A percentile compares a stretch with the other conserved stretches of the same genome.
Evolutionary conservation across 176 grass and related monocot species (phyloP).

Genomic region (Musa troglodytarum): DNA sequence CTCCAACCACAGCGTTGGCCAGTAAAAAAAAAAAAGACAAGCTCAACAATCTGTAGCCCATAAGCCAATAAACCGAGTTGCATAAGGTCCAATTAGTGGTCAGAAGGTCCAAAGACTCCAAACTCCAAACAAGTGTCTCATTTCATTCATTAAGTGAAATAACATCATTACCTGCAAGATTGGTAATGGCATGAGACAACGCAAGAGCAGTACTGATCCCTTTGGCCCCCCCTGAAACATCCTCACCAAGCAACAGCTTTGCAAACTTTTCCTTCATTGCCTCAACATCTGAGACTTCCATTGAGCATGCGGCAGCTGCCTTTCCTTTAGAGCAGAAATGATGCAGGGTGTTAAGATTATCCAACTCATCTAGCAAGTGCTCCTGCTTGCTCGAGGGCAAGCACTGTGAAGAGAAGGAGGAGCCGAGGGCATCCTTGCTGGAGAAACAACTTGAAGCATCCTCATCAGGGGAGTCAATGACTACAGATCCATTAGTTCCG

Average conservation of each 20-base stretch:
- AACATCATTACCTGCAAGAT: conserved; percentile 64
- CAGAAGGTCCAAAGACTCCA: not conserved
- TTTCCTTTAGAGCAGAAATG: conserved; percentile 65
- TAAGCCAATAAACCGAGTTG: not conserved
- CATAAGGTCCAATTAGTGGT: not conserved
- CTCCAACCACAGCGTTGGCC: not conserved
- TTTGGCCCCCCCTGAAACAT: conserved; percentile 63
- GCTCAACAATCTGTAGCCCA: not conserved
- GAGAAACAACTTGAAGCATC: conserved; percentile 88
- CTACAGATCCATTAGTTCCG: conserved; percentile 46
- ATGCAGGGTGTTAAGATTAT: conserved; percentile 36
- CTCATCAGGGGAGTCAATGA: conserved; percentile 68
- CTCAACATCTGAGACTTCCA: conserved; percentile 68
- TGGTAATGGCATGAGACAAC: conserved; percentile 75
- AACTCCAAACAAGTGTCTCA: not conserved
- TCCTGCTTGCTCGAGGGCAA: conserved; percentile 45
- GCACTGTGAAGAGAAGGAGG: conserved; percentile 69
- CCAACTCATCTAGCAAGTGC: conserved; percentile 44
- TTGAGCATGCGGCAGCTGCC: conserved; percentile 44
- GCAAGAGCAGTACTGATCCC: conserved; percentile 70
- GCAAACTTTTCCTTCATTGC: conserved; percentile 86
- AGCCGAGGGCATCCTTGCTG: conserved; percentile 56
- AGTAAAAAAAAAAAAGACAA: not conserved
- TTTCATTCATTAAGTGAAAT: not conserved
- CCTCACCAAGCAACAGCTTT: conserved; percentile 82